These are phyloP conservation scores for Lipomyces chichibuensis DNA, from an alignment of 805 yeast genomes.

Conservation along the genomic window DNA sequence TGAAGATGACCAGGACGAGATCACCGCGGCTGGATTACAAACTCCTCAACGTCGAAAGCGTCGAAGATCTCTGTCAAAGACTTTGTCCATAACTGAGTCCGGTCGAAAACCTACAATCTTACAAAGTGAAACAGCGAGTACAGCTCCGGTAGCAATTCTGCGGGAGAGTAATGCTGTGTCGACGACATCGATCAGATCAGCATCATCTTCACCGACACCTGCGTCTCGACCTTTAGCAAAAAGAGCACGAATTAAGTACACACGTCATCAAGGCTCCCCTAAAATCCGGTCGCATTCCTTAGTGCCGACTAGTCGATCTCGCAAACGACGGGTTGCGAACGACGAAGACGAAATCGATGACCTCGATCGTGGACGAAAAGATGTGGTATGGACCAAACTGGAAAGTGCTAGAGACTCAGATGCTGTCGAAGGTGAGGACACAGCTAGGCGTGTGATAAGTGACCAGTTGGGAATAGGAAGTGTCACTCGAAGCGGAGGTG, in stretches of 20 bases:
- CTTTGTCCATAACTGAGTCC: not conserved
- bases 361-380: not conserved
- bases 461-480: not conserved
- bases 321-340: not conserved
- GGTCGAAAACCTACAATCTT: not conserved
- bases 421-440: not conserved
- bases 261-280: not conserved
- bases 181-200: not conserved
- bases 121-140: not conserved
- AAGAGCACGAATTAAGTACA: not conserved
- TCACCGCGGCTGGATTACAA: not conserved
- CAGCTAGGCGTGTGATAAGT: not conserved
- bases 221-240: not conserved
- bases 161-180: not conserved
- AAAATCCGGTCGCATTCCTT: not conserved
- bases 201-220: not conserved
- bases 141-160: not conserved
- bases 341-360: not conserved
- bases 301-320: not conserved
- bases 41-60: not conserved
- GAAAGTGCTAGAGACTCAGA: not conserved
- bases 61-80: not conserved
- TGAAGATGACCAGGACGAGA: not conserved
- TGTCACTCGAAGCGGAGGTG: not conserved
- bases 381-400: not conserved